Conservation (phyloP, 1,284 basidiomycete genomes). For the Baeospora myosura region DNA sequence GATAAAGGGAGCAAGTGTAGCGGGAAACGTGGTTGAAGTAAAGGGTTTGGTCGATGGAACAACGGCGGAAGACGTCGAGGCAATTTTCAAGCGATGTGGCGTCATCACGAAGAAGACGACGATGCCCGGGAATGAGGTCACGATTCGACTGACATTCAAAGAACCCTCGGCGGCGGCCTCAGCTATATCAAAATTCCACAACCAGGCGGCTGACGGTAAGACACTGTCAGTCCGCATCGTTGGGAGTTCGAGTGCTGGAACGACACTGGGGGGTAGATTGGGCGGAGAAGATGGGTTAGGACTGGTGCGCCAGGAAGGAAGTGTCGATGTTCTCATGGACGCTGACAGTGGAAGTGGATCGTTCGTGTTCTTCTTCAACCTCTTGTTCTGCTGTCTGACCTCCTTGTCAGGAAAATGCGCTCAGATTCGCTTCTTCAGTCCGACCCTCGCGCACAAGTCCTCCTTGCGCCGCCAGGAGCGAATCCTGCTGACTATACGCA, state of each 20-base stretch:
- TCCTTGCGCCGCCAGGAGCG: slow-evolving; percentile 63
- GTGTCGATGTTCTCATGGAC: slow-evolving; percentile 63
- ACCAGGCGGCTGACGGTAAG: slow-evolving; percentile 76
- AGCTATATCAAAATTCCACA: slow-evolving; percentile 71
- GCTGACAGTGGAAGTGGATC: slow-evolving; percentile 39
- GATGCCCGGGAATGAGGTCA: slow-evolving; percentile 40
- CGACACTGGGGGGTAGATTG: slow-evolving; percentile 46
- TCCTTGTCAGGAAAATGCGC: slow-evolving; percentile 67
- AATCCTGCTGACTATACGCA: slow-evolving; percentile 50
- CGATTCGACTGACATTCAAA: slow-evolving; percentile 72
- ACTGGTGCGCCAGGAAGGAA: slow-evolving; percentile 54
- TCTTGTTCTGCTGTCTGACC: slow-evolving; percentile 7
- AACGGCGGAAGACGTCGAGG: slow-evolving; percentile 76
- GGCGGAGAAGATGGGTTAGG: slow-evolving; percentile 49
- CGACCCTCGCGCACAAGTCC: slow-evolving; percentile 61
- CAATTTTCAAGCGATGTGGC: slow-evolving; percentile 79
- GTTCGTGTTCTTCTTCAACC: slow-evolving; percentile 37
- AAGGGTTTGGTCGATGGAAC: slow-evolving; percentile 71
- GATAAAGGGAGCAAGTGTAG: slow-evolving; percentile 58
- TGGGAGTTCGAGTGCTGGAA: slow-evolving; percentile 43
- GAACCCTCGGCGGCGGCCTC: slow-evolving; percentile 52
- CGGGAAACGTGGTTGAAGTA: slow-evolving; percentile 70
- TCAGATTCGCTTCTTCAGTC: slow-evolving; percentile 69
- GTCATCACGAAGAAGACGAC: slow-evolving; percentile 52
- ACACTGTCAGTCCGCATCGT: slow-evolving; percentile 60